These are phyloP conservation scores for Panaeolus papilionaceus DNA, from an alignment of 768 basidiomycete species.

Conservation along the genomic window DNA sequence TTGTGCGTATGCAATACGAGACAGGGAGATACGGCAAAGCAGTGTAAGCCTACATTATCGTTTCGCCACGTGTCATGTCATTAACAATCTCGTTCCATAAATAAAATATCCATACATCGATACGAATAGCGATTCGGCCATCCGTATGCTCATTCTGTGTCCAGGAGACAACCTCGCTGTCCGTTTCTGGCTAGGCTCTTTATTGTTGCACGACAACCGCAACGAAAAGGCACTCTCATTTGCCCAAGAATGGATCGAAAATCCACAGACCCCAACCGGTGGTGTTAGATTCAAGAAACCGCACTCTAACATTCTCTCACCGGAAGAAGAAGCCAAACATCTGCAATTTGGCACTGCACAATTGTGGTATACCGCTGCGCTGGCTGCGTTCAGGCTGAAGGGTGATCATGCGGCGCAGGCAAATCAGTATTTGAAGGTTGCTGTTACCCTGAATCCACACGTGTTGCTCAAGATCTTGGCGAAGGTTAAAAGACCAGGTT, in stretches of 20 bases:
- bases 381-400: conserved; percentile 47
- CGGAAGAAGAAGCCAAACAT: conserved; percentile 21
- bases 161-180: conserved; percentile 47
- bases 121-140: conserved; percentile 38
- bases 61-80: background rate
- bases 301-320: conserved; percentile 25
- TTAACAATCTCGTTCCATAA: background rate
- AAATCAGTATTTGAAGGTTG: conserved; percentile 45
- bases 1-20: conserved; percentile 42
- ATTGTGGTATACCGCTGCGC: conserved; percentile 44
- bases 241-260: conserved; percentile 35
- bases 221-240: conserved; percentile 47
- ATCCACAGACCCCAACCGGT: conserved; percentile 26
- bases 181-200: conserved; percentile 43
- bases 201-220: conserved; percentile 42
- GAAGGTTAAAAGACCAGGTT: conserved; percentile 42
- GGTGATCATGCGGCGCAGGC: conserved; percentile 43
- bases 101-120: background rate
- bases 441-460: conserved; percentile 38
- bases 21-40: conserved; percentile 38
- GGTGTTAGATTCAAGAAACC: conserved; percentile 37
- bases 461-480: conserved; percentile 47
- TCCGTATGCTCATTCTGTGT: conserved; percentile 51
- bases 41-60: conserved; percentile 33
- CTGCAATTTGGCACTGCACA: conserved; percentile 13